Base-by-base conservation (phyloP, 2,329 filamentous ascomycete genomes). In the Acephala macrosclerotiorum region DNA sequence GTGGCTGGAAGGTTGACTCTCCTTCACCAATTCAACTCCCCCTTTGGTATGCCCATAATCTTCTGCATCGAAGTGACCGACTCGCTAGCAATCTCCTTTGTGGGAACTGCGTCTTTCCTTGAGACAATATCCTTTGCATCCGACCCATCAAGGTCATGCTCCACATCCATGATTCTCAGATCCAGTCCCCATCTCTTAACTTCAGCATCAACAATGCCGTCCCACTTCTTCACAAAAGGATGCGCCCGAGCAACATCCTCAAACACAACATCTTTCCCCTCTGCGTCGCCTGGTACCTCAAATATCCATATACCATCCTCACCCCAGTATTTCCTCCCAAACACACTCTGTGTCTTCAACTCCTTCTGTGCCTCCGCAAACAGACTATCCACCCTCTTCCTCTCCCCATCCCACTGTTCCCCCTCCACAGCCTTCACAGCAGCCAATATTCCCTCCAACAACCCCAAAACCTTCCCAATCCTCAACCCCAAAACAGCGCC, bases 401-500 rank as follows among this genome's bases (percentile, higher is more conserved):
- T 69, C 40, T 76, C 73, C 25, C 14, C 59, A 20, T 64, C 57
- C 35, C 20, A 58, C 29, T 58, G 42, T 26, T 75, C 69, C 4
- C 75, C 73, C 11, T 69, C 70, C 6, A 70, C 69, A 25, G 66
- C 75, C 47, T 67, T 72, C 64, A 85, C 70, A 11, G 88, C 87
- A 16, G 80, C 79, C 0, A 82, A 78, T 22, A 97, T 79, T 0
- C 91, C 93, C 74, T 97, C 92, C 6, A 97, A 75, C 3, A 92
- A 80, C 0, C 96, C 96, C 3, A 97, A 77, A 14, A 96, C 80
- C 70, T 88, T 88, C 0, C 96, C 96, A 0, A 89, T 90, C 33
- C 85, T 84, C 69, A 91, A 77, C 0, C 95, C 96, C 35, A 98
- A 81, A 60, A 90, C 89, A 0, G 93, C 94, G 14, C 96, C 96